Evolutionary conservation across 129 eudicot species (phyloP), one percentile per base, ranked within the genome.

Genomic region (Pulicaria dysenterica): DNA sequence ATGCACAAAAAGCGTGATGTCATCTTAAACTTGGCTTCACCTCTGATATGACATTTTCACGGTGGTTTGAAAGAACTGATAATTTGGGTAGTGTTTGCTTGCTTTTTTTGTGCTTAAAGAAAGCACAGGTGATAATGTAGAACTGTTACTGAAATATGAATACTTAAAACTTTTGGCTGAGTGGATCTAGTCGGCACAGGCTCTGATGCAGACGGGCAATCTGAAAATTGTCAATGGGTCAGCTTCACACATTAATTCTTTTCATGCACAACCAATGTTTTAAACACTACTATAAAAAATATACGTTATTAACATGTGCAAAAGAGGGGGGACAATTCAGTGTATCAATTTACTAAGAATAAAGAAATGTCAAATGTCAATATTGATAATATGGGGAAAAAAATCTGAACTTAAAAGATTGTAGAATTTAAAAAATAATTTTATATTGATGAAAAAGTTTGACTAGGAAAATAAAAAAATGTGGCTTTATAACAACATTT

Each of bases 21-120:
- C n/a, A 10, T 50, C 56, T 50, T 50, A 0, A 50, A 50, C 19
- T 13, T 50, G 56, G 56, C 17, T 50, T n/a, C 40, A 24, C 58
- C 19, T 6, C 13, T 46, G 39, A 46, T 66, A 24, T 46, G 51
- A 4, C 46, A 8, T 4, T 56, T 45, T 12, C 17, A 37, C 24
- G 41, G 38, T 19, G 56, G 45, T 44, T 45, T 46, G 19, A 65
- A 65, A 56, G 63, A 44, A 71, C 11, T 13, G 45, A 71, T 44
- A 42, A 16, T 6, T 43, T 71, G 13, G 54, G 44, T 8, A 44
- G 49, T 70, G 11, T 43, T n/a, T 71, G 3, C 12, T 54, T 53
- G 11, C 40, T 55, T 4, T 54, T 5, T 53, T 41, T 38, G 16
- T 58, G 24, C 42, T 55, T 56, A 34, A 55, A 24, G 49, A 44